phyloP scores from a whole-genome alignment of 495 filamentous ascomycete genomes.

The Lasiosphaeris hirsuta region DNA sequence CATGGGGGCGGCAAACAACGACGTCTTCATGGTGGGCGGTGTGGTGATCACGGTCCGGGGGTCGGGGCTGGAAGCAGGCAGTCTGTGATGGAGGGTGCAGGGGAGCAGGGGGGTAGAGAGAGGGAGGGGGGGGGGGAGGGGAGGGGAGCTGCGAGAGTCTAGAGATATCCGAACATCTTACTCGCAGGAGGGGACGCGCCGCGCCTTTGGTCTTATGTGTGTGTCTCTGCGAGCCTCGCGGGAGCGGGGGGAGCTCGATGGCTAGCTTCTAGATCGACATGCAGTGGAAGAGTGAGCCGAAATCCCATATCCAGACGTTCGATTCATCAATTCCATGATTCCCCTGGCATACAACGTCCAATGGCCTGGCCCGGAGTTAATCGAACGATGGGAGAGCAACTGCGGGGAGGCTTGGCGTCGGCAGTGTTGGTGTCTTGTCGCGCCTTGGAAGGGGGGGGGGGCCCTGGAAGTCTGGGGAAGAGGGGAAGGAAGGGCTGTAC shows the following conservation, averaged over 20 bases:
- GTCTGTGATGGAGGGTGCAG: not conserved
- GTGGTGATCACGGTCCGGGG: not conserved
- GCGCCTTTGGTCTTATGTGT: no score
- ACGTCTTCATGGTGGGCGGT: slow-evolving; percentile 31
- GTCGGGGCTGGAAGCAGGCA: not conserved
- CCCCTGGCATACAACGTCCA: slow-evolving; percentile 3
- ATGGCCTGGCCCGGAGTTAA: slow-evolving; percentile 18
- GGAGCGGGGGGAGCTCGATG: slow-evolving; percentile 3
- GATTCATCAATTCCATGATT: slow-evolving; percentile 8
- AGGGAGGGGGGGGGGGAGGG: not conserved
- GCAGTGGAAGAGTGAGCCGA: slow-evolving; percentile 13
- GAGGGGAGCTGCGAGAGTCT: not conserved
- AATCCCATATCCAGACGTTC: slow-evolving; percentile 16
- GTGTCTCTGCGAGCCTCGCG: no score
- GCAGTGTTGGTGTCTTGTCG: slow-evolving; percentile 3
- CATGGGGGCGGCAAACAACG: slow-evolving; percentile 31
- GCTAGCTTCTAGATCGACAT: not conserved
- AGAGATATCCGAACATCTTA: not conserved
- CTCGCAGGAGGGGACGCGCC: no score
- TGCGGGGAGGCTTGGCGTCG: slow-evolving; percentile 19
- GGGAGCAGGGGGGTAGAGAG: not conserved
- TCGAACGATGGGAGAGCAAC: slow-evolving; percentile 8
- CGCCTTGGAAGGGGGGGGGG: not conserved
- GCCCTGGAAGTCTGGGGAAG: slow-evolving; percentile 14
- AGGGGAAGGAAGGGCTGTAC: not conserved